These are phyloP conservation scores for Filosporella fistucella DNA, from an alignment of 495 filamentous ascomycete species.

Conservation along the genomic window DNA sequence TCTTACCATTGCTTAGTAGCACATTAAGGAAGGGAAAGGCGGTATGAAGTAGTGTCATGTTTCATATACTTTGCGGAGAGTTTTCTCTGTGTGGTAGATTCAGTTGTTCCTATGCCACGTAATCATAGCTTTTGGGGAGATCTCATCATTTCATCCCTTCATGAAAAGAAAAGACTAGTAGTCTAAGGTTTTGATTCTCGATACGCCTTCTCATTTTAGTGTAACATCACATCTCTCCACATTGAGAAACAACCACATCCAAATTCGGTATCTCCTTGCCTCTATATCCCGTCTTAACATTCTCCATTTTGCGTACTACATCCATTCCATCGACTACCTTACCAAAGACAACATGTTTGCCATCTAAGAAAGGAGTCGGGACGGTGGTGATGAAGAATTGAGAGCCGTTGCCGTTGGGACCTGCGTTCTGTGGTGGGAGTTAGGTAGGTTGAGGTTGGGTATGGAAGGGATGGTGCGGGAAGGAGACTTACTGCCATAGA, in stretches of 20 bases:
- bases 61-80: no score
- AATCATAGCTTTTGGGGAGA: no score
- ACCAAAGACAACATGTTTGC: slow-evolving; percentile 94
- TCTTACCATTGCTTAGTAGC: no score
- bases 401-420: slow-evolving; percentile 88
- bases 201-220: background rate
- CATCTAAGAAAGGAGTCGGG: slow-evolving; percentile 81
- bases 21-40: no score
- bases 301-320: slow-evolving; percentile 83
- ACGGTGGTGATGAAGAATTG: slow-evolving; percentile 97
- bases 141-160: no score
- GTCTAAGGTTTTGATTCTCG: no score
- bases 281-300: slow-evolving; percentile 67
- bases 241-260: slow-evolving; percentile 82
- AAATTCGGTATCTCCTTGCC: slow-evolving; percentile 76
- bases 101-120: no score
- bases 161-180: no score
- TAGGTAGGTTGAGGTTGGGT: background rate
- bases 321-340: slow-evolving; percentile 89
- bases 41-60: no score
- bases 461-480: background rate
- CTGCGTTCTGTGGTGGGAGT: slow-evolving; percentile 62
- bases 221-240: slow-evolving; percentile 71
- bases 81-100: no score
- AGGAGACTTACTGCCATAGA: slow-evolving; percentile 79